Percentiles rank a stretch among this genome's conserved stretches.
These are phyloP conservation scores for Diutina ranongensis DNA, from an alignment of 1,139 yeast genomes.

Conservation along the genomic window DNA sequence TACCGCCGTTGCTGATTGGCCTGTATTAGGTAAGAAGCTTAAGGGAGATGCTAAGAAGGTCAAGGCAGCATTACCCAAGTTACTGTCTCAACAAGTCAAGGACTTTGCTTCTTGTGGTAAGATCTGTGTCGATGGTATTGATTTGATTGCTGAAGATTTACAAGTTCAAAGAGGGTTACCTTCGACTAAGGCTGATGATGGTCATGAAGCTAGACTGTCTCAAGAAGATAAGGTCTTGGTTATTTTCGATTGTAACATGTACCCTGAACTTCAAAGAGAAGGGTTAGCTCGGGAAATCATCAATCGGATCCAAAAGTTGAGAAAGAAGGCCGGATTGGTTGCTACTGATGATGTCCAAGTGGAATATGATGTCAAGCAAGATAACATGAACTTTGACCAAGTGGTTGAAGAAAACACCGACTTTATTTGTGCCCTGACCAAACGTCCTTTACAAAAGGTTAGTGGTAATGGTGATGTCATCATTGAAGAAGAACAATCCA, in stretches of 20 bases:
- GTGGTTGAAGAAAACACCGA: constrained; percentile 56
- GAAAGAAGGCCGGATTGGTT: constrained; percentile 92
- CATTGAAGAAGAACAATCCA: constrained; percentile 83
- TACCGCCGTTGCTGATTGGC: constrained; percentile 97
- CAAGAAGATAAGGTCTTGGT: constrained; percentile 62
- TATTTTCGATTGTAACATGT: constrained; percentile 76
- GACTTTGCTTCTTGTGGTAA: constrained; percentile 61
- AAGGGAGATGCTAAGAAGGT: constrained; percentile 90
- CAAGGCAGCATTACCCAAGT: constrained; percentile 79
- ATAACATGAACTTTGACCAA: constrained; percentile 56
- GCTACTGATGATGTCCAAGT: constrained; percentile 93
- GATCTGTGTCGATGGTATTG: constrained; percentile 81
- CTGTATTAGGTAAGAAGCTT: constrained; percentile 92
- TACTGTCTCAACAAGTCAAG: constrained; percentile 76
- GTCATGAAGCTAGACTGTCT: constrained; percentile 79
- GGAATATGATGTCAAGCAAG: constrained; percentile 62
- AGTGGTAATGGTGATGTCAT: constrained; percentile 34
- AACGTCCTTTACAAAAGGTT: constrained; percentile 42
- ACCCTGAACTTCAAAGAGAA: constrained; percentile 83
- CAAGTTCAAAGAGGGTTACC: constrained; percentile 85
- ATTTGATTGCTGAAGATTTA: constrained; percentile 76
- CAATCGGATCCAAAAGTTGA: constrained; percentile 93
- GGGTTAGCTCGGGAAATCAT: constrained; percentile 94
- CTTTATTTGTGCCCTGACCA: constrained; percentile 66
- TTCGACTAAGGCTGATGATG: constrained; percentile 41